These are phyloP conservation scores for Trichosporon sp. DNA, from an alignment of 1,284 basidiomycete species.

Conservation along the genomic window DNA sequence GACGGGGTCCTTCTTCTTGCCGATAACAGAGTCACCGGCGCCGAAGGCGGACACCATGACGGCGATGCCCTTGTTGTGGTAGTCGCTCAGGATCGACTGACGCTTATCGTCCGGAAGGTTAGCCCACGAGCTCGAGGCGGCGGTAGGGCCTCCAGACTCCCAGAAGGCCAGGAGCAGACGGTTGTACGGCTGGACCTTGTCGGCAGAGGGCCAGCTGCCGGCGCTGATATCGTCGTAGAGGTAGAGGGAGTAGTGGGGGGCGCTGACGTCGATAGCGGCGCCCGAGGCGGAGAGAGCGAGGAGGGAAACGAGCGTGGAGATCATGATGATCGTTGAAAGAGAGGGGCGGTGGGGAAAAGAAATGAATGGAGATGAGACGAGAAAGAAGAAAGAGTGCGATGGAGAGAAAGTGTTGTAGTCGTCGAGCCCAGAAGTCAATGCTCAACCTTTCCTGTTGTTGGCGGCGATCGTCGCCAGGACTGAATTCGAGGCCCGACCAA, in stretches of 20 bases:
- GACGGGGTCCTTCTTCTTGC: constrained; percentile 55
- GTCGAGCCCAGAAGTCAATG: not conserved
- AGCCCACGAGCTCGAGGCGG: constrained; percentile 42
- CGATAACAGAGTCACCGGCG: constrained; percentile 43
- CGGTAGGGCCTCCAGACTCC: constrained; percentile 49
- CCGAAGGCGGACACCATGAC: constrained; percentile 59
- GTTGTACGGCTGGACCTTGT: constrained; percentile 46
- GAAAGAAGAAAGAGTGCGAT: not conserved
- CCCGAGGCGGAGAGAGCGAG: constrained; percentile 23
- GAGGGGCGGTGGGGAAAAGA: not conserved
- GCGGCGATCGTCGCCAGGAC: not conserved
- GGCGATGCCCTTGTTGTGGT: constrained; percentile 58
- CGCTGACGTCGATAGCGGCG: constrained; percentile 32
- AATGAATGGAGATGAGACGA: not conserved
- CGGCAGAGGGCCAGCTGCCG: constrained; percentile 36
- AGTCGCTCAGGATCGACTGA: constrained; percentile 48
- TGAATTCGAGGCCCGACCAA: constrained; percentile 11
- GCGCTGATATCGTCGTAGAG: constrained; percentile 47
- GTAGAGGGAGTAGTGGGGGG: constrained; percentile 54
- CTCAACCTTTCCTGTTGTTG: not conserved
- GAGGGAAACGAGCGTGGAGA: constrained; percentile 29
- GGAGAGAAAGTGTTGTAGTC: not conserved
- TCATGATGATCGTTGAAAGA: not conserved
- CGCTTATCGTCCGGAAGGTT: constrained; percentile 41
- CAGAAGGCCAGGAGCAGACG: constrained; percentile 60